Evolutionary conservation across 306 rosid genomes (phyloP), one percentile per base, ranked within the genome.

Genomic region (Castanea crenata): DNA sequence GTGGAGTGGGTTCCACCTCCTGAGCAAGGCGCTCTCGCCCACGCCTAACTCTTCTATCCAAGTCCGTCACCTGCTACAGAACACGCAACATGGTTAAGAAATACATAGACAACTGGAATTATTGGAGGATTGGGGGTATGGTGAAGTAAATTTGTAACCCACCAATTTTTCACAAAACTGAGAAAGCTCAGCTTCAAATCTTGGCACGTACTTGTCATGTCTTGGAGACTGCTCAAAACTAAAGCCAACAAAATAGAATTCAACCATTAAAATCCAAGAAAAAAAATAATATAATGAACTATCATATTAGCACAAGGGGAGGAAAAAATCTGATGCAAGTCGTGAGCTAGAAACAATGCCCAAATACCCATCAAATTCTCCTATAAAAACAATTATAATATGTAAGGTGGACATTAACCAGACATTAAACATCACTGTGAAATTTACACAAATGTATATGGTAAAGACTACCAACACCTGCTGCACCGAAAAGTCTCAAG

Each of bases 131-230:
- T 13, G 6, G 3, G 51, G 21, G 20, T 14, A 4, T 0, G 38
- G 57, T 29, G 74, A 31, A 20, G 20, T 41, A 20, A 61, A 69
- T 20, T 18, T 29, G 69, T 58, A 49, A 55, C 96, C 56, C 80
- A 96, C 99, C 97, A 96, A 64, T 86, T 93, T 96, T 86, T 93
- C 99, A 75, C 99, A 96, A 85, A 91, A 93, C 81, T 91, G 99
- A 82, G 91, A 77, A 69, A 96, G 99, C 74, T 96, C 99, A 8
- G 93, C 97, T 85, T 96, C 99, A 83, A 96, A 96, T 84, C 87
- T 96, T 49, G 93, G 93, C 64, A 93, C 96, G 15, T 62, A 90
- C 5, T 88, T 89, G 74, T 89, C 96, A 80, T 96, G 99, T 79
- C 97, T 90, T 23, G 99, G 96, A 64, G 99, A 96, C 46, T 85